phyloP scores from a whole-genome alignment of 495 filamentous ascomycete species.

The Hyaloscypha bicolor region DNA sequence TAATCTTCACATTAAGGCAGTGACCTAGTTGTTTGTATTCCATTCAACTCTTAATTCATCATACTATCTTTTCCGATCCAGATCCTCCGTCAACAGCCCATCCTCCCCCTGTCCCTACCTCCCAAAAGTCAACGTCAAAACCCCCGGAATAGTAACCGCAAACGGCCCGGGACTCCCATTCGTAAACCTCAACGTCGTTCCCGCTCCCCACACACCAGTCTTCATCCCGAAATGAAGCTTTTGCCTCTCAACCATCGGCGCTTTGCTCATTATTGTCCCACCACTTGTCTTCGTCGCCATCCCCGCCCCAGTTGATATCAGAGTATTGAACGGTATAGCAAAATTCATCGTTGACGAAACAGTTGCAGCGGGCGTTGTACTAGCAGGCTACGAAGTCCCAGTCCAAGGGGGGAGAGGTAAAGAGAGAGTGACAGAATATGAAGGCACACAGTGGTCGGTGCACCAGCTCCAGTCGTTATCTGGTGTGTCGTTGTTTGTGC shows the following conservation, averaged over 20 bases:
- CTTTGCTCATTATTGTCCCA: background rate
- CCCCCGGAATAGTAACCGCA: background rate
- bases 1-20: too few relatives aligned
- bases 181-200: background rate
- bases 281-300: background rate
- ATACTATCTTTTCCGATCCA: too few relatives aligned
- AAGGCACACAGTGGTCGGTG: background rate
- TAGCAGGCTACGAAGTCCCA: background rate
- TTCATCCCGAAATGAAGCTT: background rate
- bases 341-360: background rate
- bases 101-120: too few relatives aligned
- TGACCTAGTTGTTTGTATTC: too few relatives aligned
- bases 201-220: background rate
- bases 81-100: too few relatives aligned
- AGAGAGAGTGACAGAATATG: background rate
- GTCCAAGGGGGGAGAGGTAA: background rate
- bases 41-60: too few relatives aligned
- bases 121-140: too few relatives aligned
- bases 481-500: background rate
- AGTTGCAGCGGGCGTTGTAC: background rate
- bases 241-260: background rate
- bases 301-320: background rate
- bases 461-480: background rate
- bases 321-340: background rate
- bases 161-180: background rate